Evolutionary conservation across 1,139 yeast genomes (phyloP).

Genomic region (Diutina mesorugosa): DNA sequence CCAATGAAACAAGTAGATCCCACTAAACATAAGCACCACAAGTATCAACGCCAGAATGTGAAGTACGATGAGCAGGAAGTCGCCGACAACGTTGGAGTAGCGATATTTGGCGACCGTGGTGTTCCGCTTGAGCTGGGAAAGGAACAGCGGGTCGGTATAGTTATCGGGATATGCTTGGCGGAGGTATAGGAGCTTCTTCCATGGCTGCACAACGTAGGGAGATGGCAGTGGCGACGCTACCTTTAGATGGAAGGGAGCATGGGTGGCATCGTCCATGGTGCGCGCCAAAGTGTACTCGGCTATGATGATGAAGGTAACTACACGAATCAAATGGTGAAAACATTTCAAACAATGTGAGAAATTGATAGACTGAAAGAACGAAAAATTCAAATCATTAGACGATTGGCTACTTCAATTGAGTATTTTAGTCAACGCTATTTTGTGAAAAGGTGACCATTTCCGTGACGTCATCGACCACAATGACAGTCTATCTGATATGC

Average conservation of each 20-base stretch:
- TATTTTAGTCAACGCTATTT: not conserved
- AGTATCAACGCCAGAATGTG: slow-evolving; percentile 52
- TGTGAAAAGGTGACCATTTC: not conserved
- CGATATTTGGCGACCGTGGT: slow-evolving; percentile 62
- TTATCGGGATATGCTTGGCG: slow-evolving; percentile 86
- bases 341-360: too few species aligned
- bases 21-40: slow-evolving; percentile 51
- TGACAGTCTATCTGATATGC: not conserved
- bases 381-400: too few species aligned
- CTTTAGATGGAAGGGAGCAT: not conserved
- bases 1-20: slow-evolving; percentile 35
- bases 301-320: not conserved
- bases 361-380: too few species aligned
- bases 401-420: not conserved
- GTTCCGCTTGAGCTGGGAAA: slow-evolving; percentile 67
- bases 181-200: slow-evolving; percentile 85
- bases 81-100: slow-evolving; percentile 48
- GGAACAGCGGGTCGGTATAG: slow-evolving; percentile 70
- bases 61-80: slow-evolving; percentile 53
- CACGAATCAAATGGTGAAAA: not conserved
- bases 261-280: not conserved
- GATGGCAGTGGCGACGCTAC: not conserved
- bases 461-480: not conserved
- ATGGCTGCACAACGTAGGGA: slow-evolving; percentile 16
- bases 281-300: not conserved